Percentiles rank a stretch among this genome's conserved stretches.
Conservation (phyloP, 2,329 filamentous ascomycete species). For the Massarina eburnea region DNA sequence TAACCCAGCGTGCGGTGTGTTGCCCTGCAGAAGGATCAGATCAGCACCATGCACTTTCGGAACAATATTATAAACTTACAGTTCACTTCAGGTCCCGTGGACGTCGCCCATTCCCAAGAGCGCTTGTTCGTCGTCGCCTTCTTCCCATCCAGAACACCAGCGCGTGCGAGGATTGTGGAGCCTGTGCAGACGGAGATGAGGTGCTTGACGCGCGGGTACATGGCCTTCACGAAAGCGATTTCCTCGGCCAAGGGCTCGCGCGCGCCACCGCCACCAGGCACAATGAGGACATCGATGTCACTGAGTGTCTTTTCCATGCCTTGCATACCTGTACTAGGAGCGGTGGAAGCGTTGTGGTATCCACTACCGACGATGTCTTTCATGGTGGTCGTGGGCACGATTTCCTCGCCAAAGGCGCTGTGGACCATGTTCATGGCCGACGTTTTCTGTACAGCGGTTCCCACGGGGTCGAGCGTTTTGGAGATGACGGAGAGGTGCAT, state of each 20-base stretch:
- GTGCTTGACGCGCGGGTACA: constrained; percentile 55
- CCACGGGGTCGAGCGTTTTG: constrained; percentile 32
- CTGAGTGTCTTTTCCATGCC: background rate
- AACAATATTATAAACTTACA: constrained; percentile 50
- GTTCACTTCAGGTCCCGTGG: constrained; percentile 51
- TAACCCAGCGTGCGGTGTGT: constrained; percentile 55
- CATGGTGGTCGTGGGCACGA: constrained; percentile 58
- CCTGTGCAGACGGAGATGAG: constrained; percentile 70
- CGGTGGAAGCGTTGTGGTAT: background rate
- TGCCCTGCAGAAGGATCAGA: background rate
- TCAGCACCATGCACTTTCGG: constrained; percentile 28
- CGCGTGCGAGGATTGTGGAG: constrained; percentile 57
- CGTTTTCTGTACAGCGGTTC: constrained; percentile 1
- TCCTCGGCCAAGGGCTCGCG: constrained; percentile 36
- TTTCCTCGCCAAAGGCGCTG: constrained; percentile 37
- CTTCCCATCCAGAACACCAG: constrained; percentile 62
- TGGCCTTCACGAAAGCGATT: constrained; percentile 51
- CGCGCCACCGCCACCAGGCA: constrained; percentile 64
- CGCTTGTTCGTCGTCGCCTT: constrained; percentile 68
- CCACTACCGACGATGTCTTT: constrained; percentile 40
- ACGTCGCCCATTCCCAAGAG: constrained; percentile 52
- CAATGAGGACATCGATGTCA: constrained; percentile 62
- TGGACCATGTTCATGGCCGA: constrained; percentile 17
- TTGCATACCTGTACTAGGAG: too few relatives aligned
- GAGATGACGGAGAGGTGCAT: constrained; percentile 32